Conservation (phyloP, 202 grass and related monocot species). For the Musa balbisiana region DNA sequence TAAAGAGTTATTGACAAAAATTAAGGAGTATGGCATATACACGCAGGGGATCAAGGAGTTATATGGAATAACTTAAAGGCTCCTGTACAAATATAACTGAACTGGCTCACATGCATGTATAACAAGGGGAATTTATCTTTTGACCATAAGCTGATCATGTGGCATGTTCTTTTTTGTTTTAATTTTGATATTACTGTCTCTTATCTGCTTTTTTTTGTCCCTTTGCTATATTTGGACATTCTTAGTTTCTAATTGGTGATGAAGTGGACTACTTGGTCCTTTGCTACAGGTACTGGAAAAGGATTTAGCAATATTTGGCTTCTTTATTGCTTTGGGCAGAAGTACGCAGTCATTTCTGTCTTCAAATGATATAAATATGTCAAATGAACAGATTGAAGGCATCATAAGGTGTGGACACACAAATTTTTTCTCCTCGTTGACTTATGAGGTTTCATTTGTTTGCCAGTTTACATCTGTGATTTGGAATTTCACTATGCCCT, state of each 20-base stretch:
- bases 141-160: not conserved
- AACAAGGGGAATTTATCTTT: not conserved
- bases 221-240: not conserved
- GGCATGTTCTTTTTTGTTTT: not conserved
- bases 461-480: constrained; percentile 11
- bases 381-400: constrained; percentile 60
- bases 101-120: not conserved
- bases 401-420: constrained; percentile 65
- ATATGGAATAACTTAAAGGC: no score
- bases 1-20: no score
- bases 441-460: constrained; percentile 25
- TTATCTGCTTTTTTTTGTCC: not conserved
- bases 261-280: constrained; percentile 18
- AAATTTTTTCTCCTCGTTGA: constrained; percentile 11
- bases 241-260: not conserved
- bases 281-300: constrained; percentile 88
- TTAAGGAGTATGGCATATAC: no score
- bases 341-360: constrained; percentile 80
- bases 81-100: no score
- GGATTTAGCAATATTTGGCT: constrained; percentile 96
- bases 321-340: constrained; percentile 98
- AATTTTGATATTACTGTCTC: no score
- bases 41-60: no score
- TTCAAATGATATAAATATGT: constrained; percentile 54
- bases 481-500: constrained; percentile 5